A percentile compares a stretch with the other conserved stretches of the same genome.
Conservation (phyloP, 2,329 filamentous ascomycete species). For the Scedosporium minutisporum region DNA sequence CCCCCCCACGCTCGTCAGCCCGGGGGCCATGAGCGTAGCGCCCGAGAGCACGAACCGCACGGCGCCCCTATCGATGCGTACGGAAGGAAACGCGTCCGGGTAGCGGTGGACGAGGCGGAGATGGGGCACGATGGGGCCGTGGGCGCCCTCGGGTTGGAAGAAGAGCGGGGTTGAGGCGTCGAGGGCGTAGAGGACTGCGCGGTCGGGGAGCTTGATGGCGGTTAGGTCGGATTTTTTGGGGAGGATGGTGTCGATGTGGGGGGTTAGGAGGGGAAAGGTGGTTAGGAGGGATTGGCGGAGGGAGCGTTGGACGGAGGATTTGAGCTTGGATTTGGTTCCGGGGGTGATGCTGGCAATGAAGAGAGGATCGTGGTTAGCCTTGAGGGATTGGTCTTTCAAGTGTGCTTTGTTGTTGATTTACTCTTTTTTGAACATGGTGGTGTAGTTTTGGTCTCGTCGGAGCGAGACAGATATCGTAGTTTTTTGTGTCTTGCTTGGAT, state of each 20-base stretch:
- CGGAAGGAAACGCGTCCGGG: constrained; percentile 69
- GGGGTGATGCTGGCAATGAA: constrained; percentile 51
- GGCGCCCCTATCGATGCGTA: constrained; percentile 89
- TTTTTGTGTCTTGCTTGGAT: too few species aligned
- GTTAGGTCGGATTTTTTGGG: constrained; percentile 91
- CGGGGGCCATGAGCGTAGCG: constrained; percentile 92
- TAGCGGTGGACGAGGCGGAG: constrained; percentile 84
- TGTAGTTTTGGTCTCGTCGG: constrained; percentile 3
- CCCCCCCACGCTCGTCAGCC: constrained; percentile 77
- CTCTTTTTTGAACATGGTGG: constrained; percentile 90
- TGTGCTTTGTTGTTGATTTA: constrained; percentile 24
- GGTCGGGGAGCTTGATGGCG: constrained; percentile 86
- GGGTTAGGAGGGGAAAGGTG: constrained; percentile 76
- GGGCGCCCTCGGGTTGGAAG: constrained; percentile 62
- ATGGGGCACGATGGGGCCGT: constrained; percentile 73
- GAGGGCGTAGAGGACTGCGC: constrained; percentile 79
- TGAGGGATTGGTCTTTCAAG: background rate
- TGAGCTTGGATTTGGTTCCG: constrained; percentile 87
- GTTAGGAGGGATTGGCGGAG: constrained; percentile 75
- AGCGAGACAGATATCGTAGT: background rate
- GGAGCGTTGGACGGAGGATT: constrained; percentile 84
- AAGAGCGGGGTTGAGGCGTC: constrained; percentile 65
- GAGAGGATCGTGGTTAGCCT: constrained; percentile 12
- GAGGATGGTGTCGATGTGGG: constrained; percentile 85
- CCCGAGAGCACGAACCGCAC: constrained; percentile 94